Evolutionary conservation across 495 filamentous ascomycete genomes (phyloP), one percentile per base, ranked within the genome.

Genomic region (Talaromyces nanjingensis): DNA sequence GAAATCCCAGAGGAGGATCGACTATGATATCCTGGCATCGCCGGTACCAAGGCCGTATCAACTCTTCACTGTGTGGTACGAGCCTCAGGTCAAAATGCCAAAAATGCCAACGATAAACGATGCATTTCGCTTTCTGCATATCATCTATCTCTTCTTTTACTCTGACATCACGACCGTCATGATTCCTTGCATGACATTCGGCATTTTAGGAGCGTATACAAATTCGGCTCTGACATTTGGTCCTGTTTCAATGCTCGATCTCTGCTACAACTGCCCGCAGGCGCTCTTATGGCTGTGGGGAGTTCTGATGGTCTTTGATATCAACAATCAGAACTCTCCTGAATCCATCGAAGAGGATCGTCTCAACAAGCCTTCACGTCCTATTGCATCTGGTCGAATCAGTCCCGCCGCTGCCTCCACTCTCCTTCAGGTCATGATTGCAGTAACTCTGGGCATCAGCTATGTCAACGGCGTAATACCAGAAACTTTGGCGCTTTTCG

Each of bases 351-450:
- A 62, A 6, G 68, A 70, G 45, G 68, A 70, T 25, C 37, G 49
- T 18, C 45, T 68, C 68, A 70, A 70, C 60, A 70, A 70, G 29
- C 68, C 68, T 0, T 34, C 61, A n/a, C 56, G 68, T 37, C 68
- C 68, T 2, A 68, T 70, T 34, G 62, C 66, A 33, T 49, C 68
- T 2, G 68, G 68, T 0, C 61, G 39, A 12, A 55, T 70, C 7
- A 64, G 37, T 29, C 59, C 59, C 2, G 45, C 27, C 0, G 66
- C 54, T 6, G 68, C 66, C 34, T 60, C 59, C 49, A n/a, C 22
- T 12, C 61, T 66, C 5, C 65, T 66, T 53, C 29, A 62, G 11
- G 60, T 59, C 37, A 63, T 70, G 39, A 65, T 65, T 34, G 65
- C 60, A 57, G 11, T 61, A 25, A 25, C 54, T 25, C 59, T 63